Percentiles rank a stretch among this genome's conserved stretches.
Evolutionary conservation across 768 basidiomycete genomes (phyloP).

Genomic region (Kwoniella dendrophila): DNA sequence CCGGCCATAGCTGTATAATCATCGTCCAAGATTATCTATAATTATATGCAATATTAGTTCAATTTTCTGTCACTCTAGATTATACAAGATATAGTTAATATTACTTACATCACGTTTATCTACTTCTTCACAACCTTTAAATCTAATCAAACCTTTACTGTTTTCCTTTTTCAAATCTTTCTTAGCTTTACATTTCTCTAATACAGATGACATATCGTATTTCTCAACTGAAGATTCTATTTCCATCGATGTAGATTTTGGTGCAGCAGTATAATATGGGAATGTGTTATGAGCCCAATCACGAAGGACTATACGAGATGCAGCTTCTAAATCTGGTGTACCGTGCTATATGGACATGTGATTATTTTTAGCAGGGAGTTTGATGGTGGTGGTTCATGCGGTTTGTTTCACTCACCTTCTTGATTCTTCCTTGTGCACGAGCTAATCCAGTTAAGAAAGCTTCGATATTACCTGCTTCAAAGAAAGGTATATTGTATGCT

Average conservation of each 20-base stretch:
- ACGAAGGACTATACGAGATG: conserved; percentile 75
- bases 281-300: conserved; percentile 82
- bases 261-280: conserved; percentile 70
- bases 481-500: conserved; percentile 80
- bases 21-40: conserved; percentile 59
- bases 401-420: conserved; percentile 77
- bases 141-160: conserved; percentile 64
- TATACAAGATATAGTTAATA: too few species aligned
- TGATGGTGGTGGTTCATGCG: too few species aligned
- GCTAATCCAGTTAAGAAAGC: conserved; percentile 79
- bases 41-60: conserved; percentile 21
- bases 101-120: conserved; percentile 59
- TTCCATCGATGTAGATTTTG: conserved; percentile 45
- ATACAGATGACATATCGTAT: conserved; percentile 59
- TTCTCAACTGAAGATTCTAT: conserved; percentile 56
- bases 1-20: conserved; percentile 58
- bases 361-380: conserved; percentile 32
- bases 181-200: conserved; percentile 61
- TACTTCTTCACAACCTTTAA: conserved; percentile 55
- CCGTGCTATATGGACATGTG: conserved; percentile 63
- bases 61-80: not conserved
- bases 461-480: conserved; percentile 66
- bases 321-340: conserved; percentile 69
- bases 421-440: conserved; percentile 71
- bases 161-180: conserved; percentile 69